Conservation (phyloP, 345 rosid genomes). For the Eucalyptus erythrocorys region DNA sequence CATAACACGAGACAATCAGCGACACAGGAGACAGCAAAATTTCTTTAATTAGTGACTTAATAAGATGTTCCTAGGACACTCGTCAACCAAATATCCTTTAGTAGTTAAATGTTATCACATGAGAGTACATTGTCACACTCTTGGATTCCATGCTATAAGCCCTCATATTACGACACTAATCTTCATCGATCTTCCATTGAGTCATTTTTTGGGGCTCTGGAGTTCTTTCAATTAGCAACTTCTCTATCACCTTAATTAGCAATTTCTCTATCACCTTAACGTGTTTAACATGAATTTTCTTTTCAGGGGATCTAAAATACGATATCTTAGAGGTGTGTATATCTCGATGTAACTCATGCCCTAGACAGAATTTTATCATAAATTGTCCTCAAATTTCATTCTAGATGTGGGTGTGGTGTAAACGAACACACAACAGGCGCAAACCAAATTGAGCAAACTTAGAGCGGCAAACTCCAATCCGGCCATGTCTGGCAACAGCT, state of each 20-base stretch:
- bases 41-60: background rate
- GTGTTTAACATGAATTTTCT: background rate
- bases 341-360: background rate
- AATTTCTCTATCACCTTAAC: background rate
- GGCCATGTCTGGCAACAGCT: too few relatives aligned
- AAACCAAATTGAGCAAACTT: background rate
- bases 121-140: background rate
- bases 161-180: background rate
- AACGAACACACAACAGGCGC: background rate
- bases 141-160: background rate
- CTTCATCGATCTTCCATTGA: background rate
- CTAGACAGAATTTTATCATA: background rate
- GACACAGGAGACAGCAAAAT: rapidly evolving
- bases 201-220: background rate
- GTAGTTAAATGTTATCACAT: background rate
- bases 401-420: background rate
- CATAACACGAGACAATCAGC: background rate
- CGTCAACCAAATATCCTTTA: rapidly evolving
- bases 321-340: background rate
- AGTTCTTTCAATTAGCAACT: background rate
- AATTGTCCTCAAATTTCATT: background rate
- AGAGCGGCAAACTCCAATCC: background rate
- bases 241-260: background rate
- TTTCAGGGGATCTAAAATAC: background rate
- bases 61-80: background rate